Conservation (phyloP, 768 basidiomycete genomes). For the Leccinum subtestaceum region DNA sequence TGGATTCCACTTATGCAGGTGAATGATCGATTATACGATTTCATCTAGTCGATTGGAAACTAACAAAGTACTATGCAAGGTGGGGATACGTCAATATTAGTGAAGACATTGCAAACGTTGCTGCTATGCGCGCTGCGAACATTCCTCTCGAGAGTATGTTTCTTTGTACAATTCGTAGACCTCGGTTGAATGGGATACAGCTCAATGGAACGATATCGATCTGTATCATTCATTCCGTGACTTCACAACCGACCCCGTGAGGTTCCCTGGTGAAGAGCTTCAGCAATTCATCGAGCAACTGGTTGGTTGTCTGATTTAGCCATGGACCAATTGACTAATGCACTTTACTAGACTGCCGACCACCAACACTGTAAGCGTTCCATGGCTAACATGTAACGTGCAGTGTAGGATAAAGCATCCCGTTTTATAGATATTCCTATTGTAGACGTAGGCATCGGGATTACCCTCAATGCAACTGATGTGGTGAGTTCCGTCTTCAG, state of each 20-base stretch:
- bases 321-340: conserved; percentile 7
- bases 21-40: neutral
- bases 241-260: conserved; percentile 66
- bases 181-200: conserved; percentile 29
- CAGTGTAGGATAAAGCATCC: neutral
- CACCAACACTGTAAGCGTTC: conserved; percentile 29
- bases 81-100: conserved; percentile 54
- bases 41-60: neutral
- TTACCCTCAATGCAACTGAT: conserved; percentile 58
- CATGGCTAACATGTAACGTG: neutral
- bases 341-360: conserved; percentile 20
- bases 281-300: conserved; percentile 52
- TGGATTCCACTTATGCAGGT: conserved; percentile 75
- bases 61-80: conserved; percentile 1
- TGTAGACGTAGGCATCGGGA: conserved; percentile 60
- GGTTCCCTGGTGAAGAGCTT: conserved; percentile 56
- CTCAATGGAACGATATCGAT: conserved; percentile 81
- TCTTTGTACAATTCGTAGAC: neutral
- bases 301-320: conserved; percentile 36
- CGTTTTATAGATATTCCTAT: conserved; percentile 65
- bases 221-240: conserved; percentile 66
- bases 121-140: conserved; percentile 59
- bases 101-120: conserved; percentile 55
- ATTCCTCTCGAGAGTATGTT: conserved; percentile 70
- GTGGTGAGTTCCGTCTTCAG: conserved; percentile 42